Conservation (phyloP, 2,329 filamentous ascomycete species). For the Periconia digitata region DNA sequence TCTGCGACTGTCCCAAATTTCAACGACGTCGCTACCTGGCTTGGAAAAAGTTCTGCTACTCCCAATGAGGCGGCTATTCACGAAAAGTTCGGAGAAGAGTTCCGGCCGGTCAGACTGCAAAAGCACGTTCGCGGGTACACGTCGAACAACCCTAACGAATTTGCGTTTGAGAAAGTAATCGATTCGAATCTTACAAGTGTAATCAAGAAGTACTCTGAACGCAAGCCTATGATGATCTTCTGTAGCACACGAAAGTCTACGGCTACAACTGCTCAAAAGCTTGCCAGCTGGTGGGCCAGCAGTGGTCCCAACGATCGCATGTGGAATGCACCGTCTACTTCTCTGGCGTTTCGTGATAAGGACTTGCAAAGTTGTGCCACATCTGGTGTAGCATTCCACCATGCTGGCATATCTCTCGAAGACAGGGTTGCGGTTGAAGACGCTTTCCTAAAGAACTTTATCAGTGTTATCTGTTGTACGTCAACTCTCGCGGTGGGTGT, state of each 20-base stretch:
- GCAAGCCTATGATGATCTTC: slow-evolving; percentile 81
- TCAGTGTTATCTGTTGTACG: slow-evolving; percentile 82
- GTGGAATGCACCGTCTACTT: slow-evolving; percentile 63
- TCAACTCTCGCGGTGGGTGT: slow-evolving; percentile 82
- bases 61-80: slow-evolving; percentile 64
- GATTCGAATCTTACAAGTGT: slow-evolving; percentile 66
- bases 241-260: slow-evolving; percentile 76
- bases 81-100: slow-evolving; percentile 76
- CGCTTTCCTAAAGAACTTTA: slow-evolving; percentile 68
- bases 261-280: slow-evolving; percentile 64
- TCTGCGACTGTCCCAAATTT: slow-evolving; percentile 85
- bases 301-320: slow-evolving; percentile 55
- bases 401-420: slow-evolving; percentile 68
- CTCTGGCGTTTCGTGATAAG: slow-evolving; percentile 57
- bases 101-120: slow-evolving; percentile 74
- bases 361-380: slow-evolving; percentile 59
- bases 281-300: slow-evolving; percentile 67
- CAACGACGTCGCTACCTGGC: slow-evolving; percentile 76
- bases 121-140: slow-evolving; percentile 77
- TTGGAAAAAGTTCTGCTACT: slow-evolving; percentile 66
- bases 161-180: slow-evolving; percentile 72
- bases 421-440: slow-evolving; percentile 70
- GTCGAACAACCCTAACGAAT: slow-evolving; percentile 64
- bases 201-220: slow-evolving; percentile 65
- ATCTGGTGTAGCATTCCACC: slow-evolving; percentile 77